Evolutionary conservation across 805 yeast species (phyloP), one percentile per base, ranked within the genome.

Genomic region (Sungouiella blattae): DNA sequence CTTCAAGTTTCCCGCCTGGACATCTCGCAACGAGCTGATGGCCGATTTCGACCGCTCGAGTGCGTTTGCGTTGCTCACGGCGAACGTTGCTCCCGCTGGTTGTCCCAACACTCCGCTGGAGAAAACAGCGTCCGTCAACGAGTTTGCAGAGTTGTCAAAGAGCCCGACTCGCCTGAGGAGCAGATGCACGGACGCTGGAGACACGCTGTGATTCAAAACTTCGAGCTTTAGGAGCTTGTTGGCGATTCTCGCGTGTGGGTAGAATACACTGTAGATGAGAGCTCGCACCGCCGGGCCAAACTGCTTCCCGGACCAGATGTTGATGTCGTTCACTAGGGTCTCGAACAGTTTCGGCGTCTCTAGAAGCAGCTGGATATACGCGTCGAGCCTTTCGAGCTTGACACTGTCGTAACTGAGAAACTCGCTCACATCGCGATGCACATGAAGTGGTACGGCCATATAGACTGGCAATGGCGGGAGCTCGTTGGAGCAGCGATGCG

Each of bases 301-400:
- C 18, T 47, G 49, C 23, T 40, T 38, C 0, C 64, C 67, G 16
- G 57, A 62, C 68, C 66, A 57, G 11, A 64, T 52, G 17, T 42
- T 44, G 34, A 66, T 53, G 26, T 40, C 53, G 11, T 51, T 49
- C 18, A 64, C 23, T 30, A 58, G 65, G n/a, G 22, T 20, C 8
- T 7, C 9, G n/a, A n/a, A n/a, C n/a, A n/a, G n/a, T 8, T 18
- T 13, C 12, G 33, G 25, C 13, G 13, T 18, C n/a, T n/a, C n/a
- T n/a, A n/a, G n/a, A n/a, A n/a, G n/a, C n/a, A 35, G 30, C 8
- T 6, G 21, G n/a, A 44, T 28, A 5, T 31, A n/a, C 3, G 11
- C 11, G 35, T 33, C 33, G 27, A 42, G 25, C 3, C 29, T 33
- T 11, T 16, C 20, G 28, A 44, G 22, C 18, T 39, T 36, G 2